phyloP scores from a whole-genome alignment of 495 filamentous ascomycete genomes.

The Penicillium tannophilum region DNA sequence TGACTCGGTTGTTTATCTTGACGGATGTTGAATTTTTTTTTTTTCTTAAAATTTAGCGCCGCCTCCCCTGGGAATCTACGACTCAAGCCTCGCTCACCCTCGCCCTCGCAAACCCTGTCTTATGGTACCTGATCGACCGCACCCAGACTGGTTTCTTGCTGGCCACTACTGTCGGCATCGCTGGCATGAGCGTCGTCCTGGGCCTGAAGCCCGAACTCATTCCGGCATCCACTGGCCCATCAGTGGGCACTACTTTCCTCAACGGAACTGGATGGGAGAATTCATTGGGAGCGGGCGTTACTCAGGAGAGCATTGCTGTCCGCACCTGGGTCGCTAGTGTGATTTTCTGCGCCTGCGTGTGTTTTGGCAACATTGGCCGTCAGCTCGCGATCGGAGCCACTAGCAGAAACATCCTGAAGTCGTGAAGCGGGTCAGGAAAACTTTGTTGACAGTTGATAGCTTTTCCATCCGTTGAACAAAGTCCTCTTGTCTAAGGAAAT shows the following conservation, averaged over 20 bases:
- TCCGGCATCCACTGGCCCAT: slow-evolving; percentile 56
- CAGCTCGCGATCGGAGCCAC: slow-evolving; percentile 60
- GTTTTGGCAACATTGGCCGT: slow-evolving; percentile 94
- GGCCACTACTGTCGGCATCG: slow-evolving; percentile 67
- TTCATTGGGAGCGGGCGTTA: slow-evolving; percentile 57
- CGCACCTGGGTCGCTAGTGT: slow-evolving; percentile 89
- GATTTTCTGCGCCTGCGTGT: slow-evolving; percentile 89
- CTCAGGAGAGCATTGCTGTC: slow-evolving; percentile 75
- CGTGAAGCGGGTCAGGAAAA: slow-evolving; percentile 17
- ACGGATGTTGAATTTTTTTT: slow-evolving; percentile 15
- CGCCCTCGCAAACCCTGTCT: slow-evolving; percentile 86
- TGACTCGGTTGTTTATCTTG: slow-evolving; percentile 8
- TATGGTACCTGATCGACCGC: slow-evolving; percentile 96
- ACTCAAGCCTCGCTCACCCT: slow-evolving; percentile 90
- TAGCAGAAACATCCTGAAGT: slow-evolving; percentile 23
- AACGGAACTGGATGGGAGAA: slow-evolving; percentile 41
- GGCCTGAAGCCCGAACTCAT: slow-evolving; percentile 75
- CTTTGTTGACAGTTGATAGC: not conserved
- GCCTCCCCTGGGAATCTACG: slow-evolving; percentile 89
- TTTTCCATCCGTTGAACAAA: not conserved
- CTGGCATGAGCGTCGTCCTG: slow-evolving; percentile 72
- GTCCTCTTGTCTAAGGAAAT: not conserved
- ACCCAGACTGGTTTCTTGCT: slow-evolving; percentile 81
- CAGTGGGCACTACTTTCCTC: slow-evolving; percentile 31
- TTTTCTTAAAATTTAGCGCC: slow-evolving; percentile 55